Percentiles rank a stretch among this genome's conserved stretches.
Conservation (phyloP, 805 yeast genomes). For the Metschnikowia continentalis region DNA sequence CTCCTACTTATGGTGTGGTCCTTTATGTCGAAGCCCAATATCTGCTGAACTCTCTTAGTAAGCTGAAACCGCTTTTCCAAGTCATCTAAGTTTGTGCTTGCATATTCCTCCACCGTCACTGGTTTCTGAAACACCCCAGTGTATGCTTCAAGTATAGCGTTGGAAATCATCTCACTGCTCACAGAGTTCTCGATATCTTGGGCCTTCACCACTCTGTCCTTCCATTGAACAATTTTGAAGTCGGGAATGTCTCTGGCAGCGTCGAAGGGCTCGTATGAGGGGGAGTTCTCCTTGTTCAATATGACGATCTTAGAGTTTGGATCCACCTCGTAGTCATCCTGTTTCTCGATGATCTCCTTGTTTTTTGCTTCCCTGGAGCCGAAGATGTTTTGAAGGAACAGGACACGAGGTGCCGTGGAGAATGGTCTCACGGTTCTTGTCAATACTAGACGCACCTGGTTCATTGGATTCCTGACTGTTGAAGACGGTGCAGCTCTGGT, state of each 20-base stretch:
- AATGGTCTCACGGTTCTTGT: conserved; percentile 4
- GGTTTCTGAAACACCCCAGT: conserved; percentile 17
- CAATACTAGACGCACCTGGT: conserved; percentile 3
- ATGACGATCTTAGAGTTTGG: conserved; percentile 31
- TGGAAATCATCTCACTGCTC: conserved; percentile 21
- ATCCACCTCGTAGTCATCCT: conserved; percentile 34
- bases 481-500: background rate
- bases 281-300: conserved; percentile 35
- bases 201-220: conserved; percentile 20
- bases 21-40: conserved; percentile 49
- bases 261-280: conserved; percentile 23
- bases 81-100: conserved; percentile 23
- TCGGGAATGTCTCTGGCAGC: conserved; percentile 31
- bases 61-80: conserved; percentile 47
- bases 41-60: conserved; percentile 44
- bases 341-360: conserved; percentile 35
- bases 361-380: conserved; percentile 30
- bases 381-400: conserved; percentile 32
- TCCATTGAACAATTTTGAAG: conserved; percentile 37
- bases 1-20: conserved; percentile 46
- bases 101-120: conserved; percentile 6
- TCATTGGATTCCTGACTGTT: conserved; percentile 1
- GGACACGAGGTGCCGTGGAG: conserved; percentile 14
- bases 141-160: conserved; percentile 26
- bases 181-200: conserved; percentile 28